Conservation (phyloP, 2,329 filamentous ascomycete species). For the Myriosclerotinia duriaeana region DNA sequence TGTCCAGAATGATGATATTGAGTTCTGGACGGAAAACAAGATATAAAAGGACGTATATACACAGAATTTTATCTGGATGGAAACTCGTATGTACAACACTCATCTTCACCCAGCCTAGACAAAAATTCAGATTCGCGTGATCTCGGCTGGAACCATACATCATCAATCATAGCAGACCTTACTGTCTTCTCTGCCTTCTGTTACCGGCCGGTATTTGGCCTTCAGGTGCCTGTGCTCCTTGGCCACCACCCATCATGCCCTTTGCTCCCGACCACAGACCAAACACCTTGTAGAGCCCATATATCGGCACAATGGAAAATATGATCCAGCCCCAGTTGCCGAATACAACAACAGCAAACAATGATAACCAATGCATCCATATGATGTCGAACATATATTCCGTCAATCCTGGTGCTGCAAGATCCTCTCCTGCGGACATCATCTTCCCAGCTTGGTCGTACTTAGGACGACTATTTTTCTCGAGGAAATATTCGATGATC, state of each 20-base stretch:
- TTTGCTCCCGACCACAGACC: constrained; percentile 40
- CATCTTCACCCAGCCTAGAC: not conserved
- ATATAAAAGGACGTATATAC: constrained; percentile 2
- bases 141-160: not conserved
- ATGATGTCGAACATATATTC: constrained; percentile 98
- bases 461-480: constrained; percentile 76
- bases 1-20: constrained; percentile 52
- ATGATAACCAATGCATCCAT: constrained; percentile 87
- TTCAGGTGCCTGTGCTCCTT: constrained; percentile 34
- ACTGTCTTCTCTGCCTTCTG: constrained; percentile 39
- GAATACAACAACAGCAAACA: constrained; percentile 69
- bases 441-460: constrained; percentile 57
- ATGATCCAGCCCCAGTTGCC: constrained; percentile 78
- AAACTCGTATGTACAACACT: not conserved
- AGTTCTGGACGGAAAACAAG: constrained; percentile 50
- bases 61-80: not conserved
- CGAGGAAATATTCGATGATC: constrained; percentile 80
- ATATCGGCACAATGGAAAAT: constrained; percentile 45
- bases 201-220: constrained; percentile 36
- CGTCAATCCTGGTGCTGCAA: constrained; percentile 82
- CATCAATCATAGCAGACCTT: not conserved
- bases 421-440: constrained; percentile 78
- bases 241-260: constrained; percentile 40
- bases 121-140: not conserved
- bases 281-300: constrained; percentile 40